Percentiles rank a stretch among this genome's conserved stretches.
Conservation (phyloP, 106 monocot genomes). For the Alisma plantagoaquatica region DNA sequence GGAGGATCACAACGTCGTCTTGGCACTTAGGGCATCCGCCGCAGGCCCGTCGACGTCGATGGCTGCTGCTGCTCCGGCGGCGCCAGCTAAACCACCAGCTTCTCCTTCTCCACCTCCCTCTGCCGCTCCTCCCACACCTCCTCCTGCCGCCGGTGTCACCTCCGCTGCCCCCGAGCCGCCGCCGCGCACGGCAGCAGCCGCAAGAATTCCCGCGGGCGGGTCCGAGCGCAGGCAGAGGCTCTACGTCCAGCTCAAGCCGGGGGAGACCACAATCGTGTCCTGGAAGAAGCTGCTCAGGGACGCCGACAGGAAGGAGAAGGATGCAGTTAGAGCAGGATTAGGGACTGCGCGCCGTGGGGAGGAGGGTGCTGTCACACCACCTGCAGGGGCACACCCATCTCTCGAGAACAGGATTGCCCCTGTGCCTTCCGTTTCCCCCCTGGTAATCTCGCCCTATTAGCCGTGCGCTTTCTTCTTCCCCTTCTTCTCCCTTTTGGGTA, state of each 20-base stretch:
- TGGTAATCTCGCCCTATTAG: neutral
- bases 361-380: neutral
- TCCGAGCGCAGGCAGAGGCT: slow-evolving; percentile 41
- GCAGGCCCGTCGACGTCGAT: neutral
- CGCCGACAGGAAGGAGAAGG: slow-evolving; percentile 9
- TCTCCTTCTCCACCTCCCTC: no score
- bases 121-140: no score
- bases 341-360: no score
- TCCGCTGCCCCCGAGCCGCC: slow-evolving; percentile 4
- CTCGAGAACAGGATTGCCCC: slow-evolving; percentile 12
- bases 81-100: no score
- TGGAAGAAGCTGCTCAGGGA: slow-evolving; percentile 93
- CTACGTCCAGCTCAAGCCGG: slow-evolving; percentile 60
- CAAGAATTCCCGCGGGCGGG: neutral
- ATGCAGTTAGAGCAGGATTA: no score
- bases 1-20: neutral
- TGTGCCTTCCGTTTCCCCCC: slow-evolving; percentile 17
- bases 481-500: neutral
- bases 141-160: neutral
- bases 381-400: slow-evolving; percentile 10
- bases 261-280: slow-evolving; percentile 94
- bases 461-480: neutral
- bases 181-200: neutral
- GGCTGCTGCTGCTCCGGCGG: no score
- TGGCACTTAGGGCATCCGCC: neutral